Evolutionary conservation across 1,139 yeast species (phyloP), one percentile per base, ranked within the genome.

Genomic region (Yamadazyma membranifaciens): DNA sequence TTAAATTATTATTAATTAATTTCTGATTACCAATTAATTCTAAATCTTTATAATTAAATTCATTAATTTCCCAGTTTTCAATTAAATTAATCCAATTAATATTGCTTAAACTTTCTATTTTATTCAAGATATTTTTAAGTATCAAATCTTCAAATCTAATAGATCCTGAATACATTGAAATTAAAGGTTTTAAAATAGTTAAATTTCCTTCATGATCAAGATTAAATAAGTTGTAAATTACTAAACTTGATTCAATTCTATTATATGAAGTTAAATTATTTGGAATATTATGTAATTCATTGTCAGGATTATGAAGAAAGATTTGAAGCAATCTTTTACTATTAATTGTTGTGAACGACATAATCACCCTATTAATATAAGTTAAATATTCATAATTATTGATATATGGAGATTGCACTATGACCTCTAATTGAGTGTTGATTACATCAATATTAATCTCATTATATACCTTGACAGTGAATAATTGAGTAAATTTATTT

Each of bases 371-470:
- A 29, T 65, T 59, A 4, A 67, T 62, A 50, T 81, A 76, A 35
- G 68, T 63, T 45, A 86, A 56, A 12, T 57, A 57, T 12, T 40
- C 35, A 1, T 51, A 54, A 13, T 62, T 54, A 13, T 46, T 40
- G 3, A 78, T 54, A 83, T 87, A 85, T 35, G 57, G 49, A 27
- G 69, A 71, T 4, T 64, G 62, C 17, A 84, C 64, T 4, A 83
- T 58, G 12, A 78, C 87, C 56, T 87, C 94, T 28, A 87, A 59
- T 48, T 85, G 85, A 0, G 95, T 67, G 48, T 85, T 83, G 11
- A 86, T 46, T 32, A 81, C 65, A 5, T 69, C 55, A 5, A 60
- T 52, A 12, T 70, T 45, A 7, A 64, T 57, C 75, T 69, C 55
- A 5, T 59, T 52, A 12, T 70, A 45, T 7, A 64, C 57, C 75